Conservation (phyloP, 2,329 filamentous ascomycete genomes). For the Botrytis squamosa region DNA sequence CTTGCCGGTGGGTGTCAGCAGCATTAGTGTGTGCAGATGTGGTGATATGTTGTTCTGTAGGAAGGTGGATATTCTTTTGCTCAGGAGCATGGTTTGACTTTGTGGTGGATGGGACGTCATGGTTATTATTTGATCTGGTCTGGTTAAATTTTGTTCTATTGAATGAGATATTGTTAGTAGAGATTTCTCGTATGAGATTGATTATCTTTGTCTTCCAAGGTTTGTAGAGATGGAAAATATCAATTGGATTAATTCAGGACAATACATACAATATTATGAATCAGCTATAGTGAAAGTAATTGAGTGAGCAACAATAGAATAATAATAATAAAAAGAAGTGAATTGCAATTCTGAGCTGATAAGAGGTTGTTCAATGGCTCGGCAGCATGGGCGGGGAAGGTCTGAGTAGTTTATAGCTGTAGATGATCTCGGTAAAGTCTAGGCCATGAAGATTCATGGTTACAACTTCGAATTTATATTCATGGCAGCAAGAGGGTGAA, state of each 20-base stretch:
- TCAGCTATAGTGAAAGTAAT: neutral
- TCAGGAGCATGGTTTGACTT: conserved; percentile 51
- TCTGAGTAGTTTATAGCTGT: neutral
- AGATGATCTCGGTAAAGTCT: conserved; percentile 18
- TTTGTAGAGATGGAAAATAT: neutral
- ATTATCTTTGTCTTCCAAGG: neutral
- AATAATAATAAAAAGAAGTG: neutral
- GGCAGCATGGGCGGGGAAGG: neutral
- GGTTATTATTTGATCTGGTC: neutral
- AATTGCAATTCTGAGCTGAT: neutral
- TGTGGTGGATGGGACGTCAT: conserved; percentile 27
- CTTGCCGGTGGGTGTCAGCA: conserved; percentile 60
- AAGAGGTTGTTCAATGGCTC: neutral
- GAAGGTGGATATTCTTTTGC: conserved; percentile 62
- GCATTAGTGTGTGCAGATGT: conserved; percentile 57
- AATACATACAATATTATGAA: neutral
- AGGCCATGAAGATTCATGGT: neutral
- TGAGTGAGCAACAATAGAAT: neutral
- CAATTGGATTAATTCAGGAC: neutral
- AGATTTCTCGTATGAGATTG: neutral
- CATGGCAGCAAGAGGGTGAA: neutral
- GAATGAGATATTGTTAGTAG: neutral
- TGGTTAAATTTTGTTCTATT: conserved; percentile 29
- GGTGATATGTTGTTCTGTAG: conserved; percentile 56
- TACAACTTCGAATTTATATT: neutral